Evolutionary conservation across 352 stramenopile species (phyloP).

Genomic region (Phytophthora hybrid): DNA sequence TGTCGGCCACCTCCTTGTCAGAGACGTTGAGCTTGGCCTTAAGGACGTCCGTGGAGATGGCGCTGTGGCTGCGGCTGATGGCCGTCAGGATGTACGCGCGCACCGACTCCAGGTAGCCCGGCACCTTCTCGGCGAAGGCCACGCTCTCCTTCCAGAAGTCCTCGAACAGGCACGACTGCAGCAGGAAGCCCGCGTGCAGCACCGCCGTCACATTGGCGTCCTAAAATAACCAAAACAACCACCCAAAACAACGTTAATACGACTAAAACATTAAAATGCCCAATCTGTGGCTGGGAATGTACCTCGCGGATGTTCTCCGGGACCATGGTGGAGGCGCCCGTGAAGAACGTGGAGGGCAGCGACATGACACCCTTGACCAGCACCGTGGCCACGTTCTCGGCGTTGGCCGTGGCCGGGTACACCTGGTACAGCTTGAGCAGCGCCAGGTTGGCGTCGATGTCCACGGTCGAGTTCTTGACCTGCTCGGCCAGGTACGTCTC

Average conservation of each 20-base stretch:
- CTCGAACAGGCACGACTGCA: slow-evolving; percentile 85
- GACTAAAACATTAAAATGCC: neutral
- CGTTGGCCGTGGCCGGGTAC: slow-evolving; percentile 66
- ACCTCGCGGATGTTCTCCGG: slow-evolving; percentile 77
- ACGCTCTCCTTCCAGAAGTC: slow-evolving; percentile 84
- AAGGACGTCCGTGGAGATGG: slow-evolving; percentile 64
- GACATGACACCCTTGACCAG: slow-evolving; percentile 77
- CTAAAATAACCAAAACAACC: slow-evolving; percentile 31
- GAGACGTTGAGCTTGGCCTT: slow-evolving; percentile 75
- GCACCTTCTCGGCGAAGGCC: slow-evolving; percentile 64
- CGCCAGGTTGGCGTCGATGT: slow-evolving; percentile 82
- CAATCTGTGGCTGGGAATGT: neutral
- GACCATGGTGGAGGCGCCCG: slow-evolving; percentile 72
- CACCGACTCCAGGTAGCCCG: slow-evolving; percentile 77
- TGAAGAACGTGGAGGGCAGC: slow-evolving; percentile 82
- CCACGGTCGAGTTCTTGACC: slow-evolving; percentile 61
- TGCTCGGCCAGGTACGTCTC: slow-evolving; percentile 84
- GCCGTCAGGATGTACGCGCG: slow-evolving; percentile 80
- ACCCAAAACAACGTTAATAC: slow-evolving; percentile 3
- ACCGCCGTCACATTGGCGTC: slow-evolving; percentile 66
- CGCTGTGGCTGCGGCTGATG: slow-evolving; percentile 79
- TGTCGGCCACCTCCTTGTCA: slow-evolving; percentile 66
- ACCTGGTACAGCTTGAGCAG: slow-evolving; percentile 88
- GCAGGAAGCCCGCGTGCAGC: slow-evolving; percentile 66
- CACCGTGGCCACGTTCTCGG: slow-evolving; percentile 68